These are phyloP conservation scores for Eucalyptus lansdowneana DNA, from an alignment of 345 rosid species.

Conservation along the genomic window DNA sequence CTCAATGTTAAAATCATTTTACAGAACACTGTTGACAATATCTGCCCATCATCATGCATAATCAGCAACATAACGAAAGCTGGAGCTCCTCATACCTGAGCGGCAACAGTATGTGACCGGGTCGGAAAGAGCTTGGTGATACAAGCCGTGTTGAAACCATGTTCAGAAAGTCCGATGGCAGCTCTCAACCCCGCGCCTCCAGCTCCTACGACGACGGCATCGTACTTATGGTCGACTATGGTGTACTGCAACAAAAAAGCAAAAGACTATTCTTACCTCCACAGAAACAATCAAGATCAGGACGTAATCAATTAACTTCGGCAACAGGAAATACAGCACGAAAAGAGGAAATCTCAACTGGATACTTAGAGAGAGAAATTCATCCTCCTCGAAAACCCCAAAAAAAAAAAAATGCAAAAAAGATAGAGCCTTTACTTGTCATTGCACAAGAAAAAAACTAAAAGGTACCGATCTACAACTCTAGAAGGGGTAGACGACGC, in stretches of 20 bases:
- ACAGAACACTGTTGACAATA: background rate
- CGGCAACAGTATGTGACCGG: slow-evolving; percentile 96
- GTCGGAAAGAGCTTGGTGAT: slow-evolving; percentile 97
- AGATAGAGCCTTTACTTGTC: too few relatives aligned
- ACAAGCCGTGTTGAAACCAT: slow-evolving; percentile 98
- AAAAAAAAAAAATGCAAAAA: background rate
- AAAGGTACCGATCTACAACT: background rate
- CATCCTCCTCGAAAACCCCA: background rate
- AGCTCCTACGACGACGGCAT: slow-evolving; percentile 95
- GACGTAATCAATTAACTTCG: background rate
- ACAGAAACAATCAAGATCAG: background rate
- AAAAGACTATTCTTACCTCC: background rate
- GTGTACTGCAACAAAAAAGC: slow-evolving; percentile 24
- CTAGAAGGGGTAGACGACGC: background rate
- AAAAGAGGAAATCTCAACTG: background rate
- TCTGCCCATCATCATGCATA: background rate
- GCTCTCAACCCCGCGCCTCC: slow-evolving; percentile 98
- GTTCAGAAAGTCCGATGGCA: slow-evolving; percentile 96
- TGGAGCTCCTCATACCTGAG: slow-evolving; percentile 45
- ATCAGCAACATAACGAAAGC: background rate
- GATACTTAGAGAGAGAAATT: background rate
- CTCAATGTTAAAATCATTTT: background rate
- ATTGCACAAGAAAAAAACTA: background rate
- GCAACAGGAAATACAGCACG: background rate
- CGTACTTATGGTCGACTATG: slow-evolving; percentile 89